Base-by-base conservation (phyloP, 345 rosid species). In the Citrus mangshanensis region DNA sequence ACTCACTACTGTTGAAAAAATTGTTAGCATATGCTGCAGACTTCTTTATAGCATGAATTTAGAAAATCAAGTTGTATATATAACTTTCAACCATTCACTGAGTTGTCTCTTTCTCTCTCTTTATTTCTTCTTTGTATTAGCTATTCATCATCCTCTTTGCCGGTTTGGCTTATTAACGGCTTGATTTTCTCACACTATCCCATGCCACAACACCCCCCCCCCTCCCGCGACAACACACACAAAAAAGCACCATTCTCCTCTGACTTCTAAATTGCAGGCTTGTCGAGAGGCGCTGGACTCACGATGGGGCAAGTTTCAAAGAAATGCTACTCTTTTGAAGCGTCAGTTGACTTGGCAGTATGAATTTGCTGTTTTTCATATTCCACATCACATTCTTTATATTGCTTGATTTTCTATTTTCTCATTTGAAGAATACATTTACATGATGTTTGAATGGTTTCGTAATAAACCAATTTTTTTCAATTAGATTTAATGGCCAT, bases 281-380 rank as follows among this genome's bases (percentile, higher is more conserved):
- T 91, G 95, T 24, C 81, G 80, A 73, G 83, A 82, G 14, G 97
- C 99, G 68, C 87, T 96, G 25, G 83, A 88, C 78, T 76, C 78
- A 72, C 89, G 98, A 56, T 77, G 88, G 90, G 72, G 59, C 30
- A 96, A 94, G 87, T 96, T 91, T 78, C 82, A 86, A 56, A 88
- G 93, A 73, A 96, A 89, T 80, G 88, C 88, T 60, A 63, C 83
- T 62, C 83, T 80, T 80, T 84, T 89, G 80, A 92, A 79, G 82
- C 91, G 93, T 32, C 89, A 90, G 72, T 82, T 92, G 76, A 96
- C 97, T 78, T 92, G 96, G 95, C 87, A 89, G 99, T 94, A 93
- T 78, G 91, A 24, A 40, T 83, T 46, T 82, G 37, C 65, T 25
- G 34, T 37, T 37, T 59, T 68, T 68, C 69, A n/a, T 60, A 49